Percentiles rank a stretch among this genome's conserved stretches.
These are phyloP conservation scores for Uronychia binucleata DNA, from an alignment of 73 alveolate genomes.

Conservation along the genomic window DNA sequence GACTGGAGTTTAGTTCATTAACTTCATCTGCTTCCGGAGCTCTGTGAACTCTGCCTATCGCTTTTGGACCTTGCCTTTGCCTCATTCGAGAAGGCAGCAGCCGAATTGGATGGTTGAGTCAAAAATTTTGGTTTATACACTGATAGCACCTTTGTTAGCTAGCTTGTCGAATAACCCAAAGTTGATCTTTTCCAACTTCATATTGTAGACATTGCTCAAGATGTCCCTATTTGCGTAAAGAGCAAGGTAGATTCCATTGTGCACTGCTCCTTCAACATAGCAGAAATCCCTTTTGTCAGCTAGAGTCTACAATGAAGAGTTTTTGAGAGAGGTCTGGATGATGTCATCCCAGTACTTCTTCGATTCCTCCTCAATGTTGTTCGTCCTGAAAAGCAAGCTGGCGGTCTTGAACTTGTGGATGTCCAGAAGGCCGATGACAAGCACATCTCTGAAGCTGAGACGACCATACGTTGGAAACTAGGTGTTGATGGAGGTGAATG, in stretches of 20 bases:
- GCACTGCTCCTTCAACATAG: conserved; percentile 11
- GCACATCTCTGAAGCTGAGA: not conserved
- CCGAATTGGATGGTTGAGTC: conserved; percentile 73
- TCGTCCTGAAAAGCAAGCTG: not conserved
- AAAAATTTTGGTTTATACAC: conserved; percentile 69
- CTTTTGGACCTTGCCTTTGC: conserved; percentile 64
- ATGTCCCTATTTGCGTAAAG: conserved; percentile 27
- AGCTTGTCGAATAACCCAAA: conserved; percentile 83
- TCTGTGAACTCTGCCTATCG: conserved; percentile 24
- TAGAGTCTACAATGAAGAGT: not conserved
- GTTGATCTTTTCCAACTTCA: conserved; percentile 46
- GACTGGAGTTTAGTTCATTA: not conserved
- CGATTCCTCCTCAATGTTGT: not conserved
- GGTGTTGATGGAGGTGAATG: not conserved
- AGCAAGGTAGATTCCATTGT: conserved; percentile 45
- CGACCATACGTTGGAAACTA: not conserved
- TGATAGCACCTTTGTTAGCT: conserved; percentile 96
- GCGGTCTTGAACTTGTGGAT: not conserved
- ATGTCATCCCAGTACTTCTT: not conserved
- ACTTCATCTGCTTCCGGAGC: not conserved
- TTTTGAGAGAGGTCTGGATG: not conserved
- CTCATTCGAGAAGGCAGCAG: conserved; percentile 88
- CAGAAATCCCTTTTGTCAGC: not conserved
- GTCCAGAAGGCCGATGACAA: not conserved
- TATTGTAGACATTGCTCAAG: conserved; percentile 7